phyloP scores from a whole-genome alignment of 1,139 yeast genomes.

The Nakaseomyces uthaithaninus region DNA sequence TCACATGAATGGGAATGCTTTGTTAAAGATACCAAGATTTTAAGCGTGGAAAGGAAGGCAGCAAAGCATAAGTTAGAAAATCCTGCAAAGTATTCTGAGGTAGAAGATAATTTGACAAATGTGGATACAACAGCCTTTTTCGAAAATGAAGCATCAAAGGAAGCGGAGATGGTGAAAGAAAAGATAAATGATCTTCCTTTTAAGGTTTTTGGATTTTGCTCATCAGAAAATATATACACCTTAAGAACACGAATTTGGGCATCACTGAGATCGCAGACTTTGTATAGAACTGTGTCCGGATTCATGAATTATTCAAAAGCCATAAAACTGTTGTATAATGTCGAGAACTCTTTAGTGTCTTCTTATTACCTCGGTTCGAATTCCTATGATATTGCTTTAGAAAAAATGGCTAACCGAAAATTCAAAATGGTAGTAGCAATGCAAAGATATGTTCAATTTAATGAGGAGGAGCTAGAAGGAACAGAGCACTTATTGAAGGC shows the following conservation, averaged over 20 bases:
- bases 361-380: constrained; percentile 1
- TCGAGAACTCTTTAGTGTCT: constrained; percentile 49
- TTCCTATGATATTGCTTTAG: constrained; percentile 36
- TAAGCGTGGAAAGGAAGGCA: constrained; percentile 17
- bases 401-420: constrained; percentile 51
- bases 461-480: constrained; percentile 45
- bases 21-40: constrained; percentile 53
- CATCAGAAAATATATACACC: constrained; percentile 51
- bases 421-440: constrained; percentile 62
- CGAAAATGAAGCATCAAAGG: constrained; percentile 12
- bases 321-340: constrained; percentile 52
- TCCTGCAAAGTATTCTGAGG: background rate
- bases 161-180: constrained; percentile 33
- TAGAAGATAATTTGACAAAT: background rate
- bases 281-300: constrained; percentile 71
- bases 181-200: constrained; percentile 55
- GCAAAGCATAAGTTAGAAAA: constrained; percentile 4
- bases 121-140: background rate
- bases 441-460: constrained; percentile 54
- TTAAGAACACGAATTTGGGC: constrained; percentile 77
- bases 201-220: constrained; percentile 62
- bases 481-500: constrained; percentile 49
- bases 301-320: constrained; percentile 66
- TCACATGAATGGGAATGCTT: constrained; percentile 71
- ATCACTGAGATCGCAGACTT: constrained; percentile 66